Percentiles rank a stretch among this genome's conserved stretches.
Evolutionary conservation across 2,329 filamentous ascomycete species (phyloP).

Genomic region (Colletotrichum costaricense): DNA sequence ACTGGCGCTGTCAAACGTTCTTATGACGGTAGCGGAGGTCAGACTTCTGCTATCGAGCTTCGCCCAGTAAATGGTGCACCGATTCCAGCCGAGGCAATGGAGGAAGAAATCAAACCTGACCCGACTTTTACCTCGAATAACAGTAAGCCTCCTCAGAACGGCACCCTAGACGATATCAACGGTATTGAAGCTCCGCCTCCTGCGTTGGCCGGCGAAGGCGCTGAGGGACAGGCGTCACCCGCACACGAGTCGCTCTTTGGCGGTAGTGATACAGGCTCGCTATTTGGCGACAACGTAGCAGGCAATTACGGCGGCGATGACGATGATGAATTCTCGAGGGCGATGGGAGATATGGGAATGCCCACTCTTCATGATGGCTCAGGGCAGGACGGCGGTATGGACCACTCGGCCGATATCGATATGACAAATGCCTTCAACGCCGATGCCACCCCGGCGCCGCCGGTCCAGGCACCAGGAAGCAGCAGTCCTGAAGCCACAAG

Average conservation of each 20-base stretch:
- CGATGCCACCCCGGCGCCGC: slow-evolving; percentile 42
- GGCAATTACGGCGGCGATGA: slow-evolving; percentile 73
- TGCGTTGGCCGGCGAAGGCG: slow-evolving; percentile 54
- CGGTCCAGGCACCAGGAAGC: slow-evolving; percentile 39
- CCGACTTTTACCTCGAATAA: slow-evolving; percentile 82
- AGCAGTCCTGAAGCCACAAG: slow-evolving; percentile 24
- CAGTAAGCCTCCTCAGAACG: slow-evolving; percentile 67
- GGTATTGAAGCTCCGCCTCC: slow-evolving; percentile 1
- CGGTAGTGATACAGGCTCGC: slow-evolving; percentile 81
- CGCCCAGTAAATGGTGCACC: slow-evolving; percentile 81
- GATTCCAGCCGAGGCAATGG: slow-evolving; percentile 77
- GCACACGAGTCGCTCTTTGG: slow-evolving; percentile 85
- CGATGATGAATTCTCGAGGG: slow-evolving; percentile 84
- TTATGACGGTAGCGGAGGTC: slow-evolving; percentile 82
- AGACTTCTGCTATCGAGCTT: slow-evolving; percentile 90
- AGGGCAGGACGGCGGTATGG: slow-evolving; percentile 50
- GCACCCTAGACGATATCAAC: slow-evolving; percentile 47
- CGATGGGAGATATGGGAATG: slow-evolving; percentile 67
- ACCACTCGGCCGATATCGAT: slow-evolving; percentile 56
- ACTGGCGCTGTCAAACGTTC: slow-evolving; percentile 80
- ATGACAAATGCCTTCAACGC: slow-evolving; percentile 48
- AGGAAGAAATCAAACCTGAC: slow-evolving; percentile 68
- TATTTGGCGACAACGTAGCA: slow-evolving; percentile 83
- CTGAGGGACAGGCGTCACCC: slow-evolving; percentile 73
- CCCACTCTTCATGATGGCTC: slow-evolving; percentile 47